These are phyloP conservation scores for Fusarium sp. DNA, from an alignment of 2,329 filamentous ascomycete genomes.

Conservation along the genomic window DNA sequence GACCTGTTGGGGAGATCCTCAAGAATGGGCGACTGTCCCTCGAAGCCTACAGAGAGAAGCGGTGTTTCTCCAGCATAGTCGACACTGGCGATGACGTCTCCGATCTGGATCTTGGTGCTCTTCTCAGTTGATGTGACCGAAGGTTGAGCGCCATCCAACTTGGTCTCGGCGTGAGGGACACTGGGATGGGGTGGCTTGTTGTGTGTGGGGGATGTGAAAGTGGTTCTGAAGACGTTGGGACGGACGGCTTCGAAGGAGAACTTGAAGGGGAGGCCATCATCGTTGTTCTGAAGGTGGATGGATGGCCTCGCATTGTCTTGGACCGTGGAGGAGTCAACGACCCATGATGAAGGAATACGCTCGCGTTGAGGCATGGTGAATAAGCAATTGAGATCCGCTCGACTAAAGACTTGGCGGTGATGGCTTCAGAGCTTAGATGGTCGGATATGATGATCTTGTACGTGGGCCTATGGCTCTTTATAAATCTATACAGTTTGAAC, in stretches of 20 bases:
- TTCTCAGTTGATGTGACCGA: conserved; percentile 48
- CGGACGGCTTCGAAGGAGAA: conserved; percentile 73
- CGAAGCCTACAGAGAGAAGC: conserved; percentile 65
- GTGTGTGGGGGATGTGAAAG: conserved; percentile 71
- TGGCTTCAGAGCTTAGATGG: neutral
- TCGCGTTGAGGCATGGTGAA: conserved; percentile 47
- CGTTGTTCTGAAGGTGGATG: conserved; percentile 38
- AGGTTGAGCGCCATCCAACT: conserved; percentile 48
- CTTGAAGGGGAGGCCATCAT: conserved; percentile 55
- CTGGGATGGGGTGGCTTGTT: conserved; percentile 74
- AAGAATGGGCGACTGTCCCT: conserved; percentile 64
- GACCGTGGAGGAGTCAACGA: conserved; percentile 40
- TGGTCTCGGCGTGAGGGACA: conserved; percentile 55
- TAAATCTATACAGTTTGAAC: neutral
- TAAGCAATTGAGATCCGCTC: rapidly evolving
- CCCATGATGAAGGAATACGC: conserved; percentile 46
- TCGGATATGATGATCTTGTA: neutral
- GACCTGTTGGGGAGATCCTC: conserved; percentile 72
- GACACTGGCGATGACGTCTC: conserved; percentile 63
- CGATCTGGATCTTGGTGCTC: conserved; percentile 58
- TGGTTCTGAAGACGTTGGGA: conserved; percentile 73
- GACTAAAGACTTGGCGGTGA: neutral
- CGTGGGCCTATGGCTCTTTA: neutral
- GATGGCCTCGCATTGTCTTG: conserved; percentile 44
- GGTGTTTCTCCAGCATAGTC: conserved; percentile 67